Evolutionary conservation across 495 filamentous ascomycete species (phyloP).

Genomic region (Tuber magnatum): DNA sequence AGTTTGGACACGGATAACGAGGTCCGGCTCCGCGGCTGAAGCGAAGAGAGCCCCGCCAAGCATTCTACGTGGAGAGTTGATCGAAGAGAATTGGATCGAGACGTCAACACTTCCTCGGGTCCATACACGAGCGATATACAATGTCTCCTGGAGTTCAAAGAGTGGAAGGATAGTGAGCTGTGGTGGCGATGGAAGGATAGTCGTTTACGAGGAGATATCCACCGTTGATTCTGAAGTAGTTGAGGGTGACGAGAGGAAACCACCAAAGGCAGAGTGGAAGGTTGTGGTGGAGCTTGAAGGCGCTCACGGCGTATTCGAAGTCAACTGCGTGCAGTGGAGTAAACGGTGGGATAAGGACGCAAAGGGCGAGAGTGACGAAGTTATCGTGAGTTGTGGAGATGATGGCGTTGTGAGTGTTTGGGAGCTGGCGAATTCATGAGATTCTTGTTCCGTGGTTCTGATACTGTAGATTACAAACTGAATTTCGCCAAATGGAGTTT

Average conservation of each 20-base stretch:
- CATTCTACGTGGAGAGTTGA: conserved; percentile 64
- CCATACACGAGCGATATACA: conserved; percentile 76
- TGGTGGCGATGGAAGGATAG: conserved; percentile 77
- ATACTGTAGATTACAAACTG: background rate
- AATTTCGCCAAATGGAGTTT: background rate
- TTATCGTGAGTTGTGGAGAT: conserved; percentile 71
- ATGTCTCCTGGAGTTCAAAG: conserved; percentile 66
- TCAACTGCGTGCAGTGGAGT: conserved; percentile 85
- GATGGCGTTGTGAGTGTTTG: conserved; percentile 72
- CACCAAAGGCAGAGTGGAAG: conserved; percentile 55
- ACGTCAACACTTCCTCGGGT: conserved; percentile 61
- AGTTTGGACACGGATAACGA: conserved; percentile 58
- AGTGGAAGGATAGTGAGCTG: conserved; percentile 71
- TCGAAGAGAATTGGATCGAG: conserved; percentile 73
- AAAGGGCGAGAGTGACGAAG: conserved; percentile 56
- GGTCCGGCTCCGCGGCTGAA: conserved; percentile 20
- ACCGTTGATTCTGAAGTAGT: conserved; percentile 31
- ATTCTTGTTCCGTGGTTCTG: background rate
- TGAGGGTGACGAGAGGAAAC: conserved; percentile 41
- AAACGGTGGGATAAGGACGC: conserved; percentile 51
- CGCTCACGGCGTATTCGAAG: conserved; percentile 83
- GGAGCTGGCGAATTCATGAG: conserved; percentile 44
- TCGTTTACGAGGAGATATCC: conserved; percentile 62
- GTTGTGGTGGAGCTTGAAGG: conserved; percentile 57
- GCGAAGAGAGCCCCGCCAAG: conserved; percentile 57